Evolutionary conservation across 345 rosid species (phyloP), one percentile per base, ranked within the genome.

Genomic region (Camelina sativa): DNA sequence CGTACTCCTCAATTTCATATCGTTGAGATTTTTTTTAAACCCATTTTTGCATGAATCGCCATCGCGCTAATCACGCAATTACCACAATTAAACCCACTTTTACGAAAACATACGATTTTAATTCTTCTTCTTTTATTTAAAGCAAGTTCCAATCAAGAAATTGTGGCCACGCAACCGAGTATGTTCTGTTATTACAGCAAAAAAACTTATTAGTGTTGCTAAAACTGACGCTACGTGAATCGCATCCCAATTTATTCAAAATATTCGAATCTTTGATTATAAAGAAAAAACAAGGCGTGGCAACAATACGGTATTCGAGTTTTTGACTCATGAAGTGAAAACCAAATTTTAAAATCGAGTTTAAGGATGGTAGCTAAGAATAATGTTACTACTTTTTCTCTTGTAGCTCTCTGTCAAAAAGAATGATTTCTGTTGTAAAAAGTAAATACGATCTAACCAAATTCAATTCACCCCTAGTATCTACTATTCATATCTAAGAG

Each of bases 1-100:
- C 82, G 80, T 77, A 64, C 74, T 79, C 62, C 63, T 70, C 46
- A 62, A 63, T 52, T 71, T 65, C 34, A 56, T 61, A n/a, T 54
- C 35, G 40, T 34, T 55, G 20, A 12, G 30, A 38, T 32, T 40
- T 40, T 44, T 40, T 44, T 40, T 44, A 47, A 59, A 53, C 22
- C 57, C 57, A 50, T 28, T 32, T 28, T 32, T 67, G 44, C 20
- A 50, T 32, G n/a, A 22, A 12, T 47, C 37, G 6, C 38, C 37
- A 60, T 66, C 48, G 50, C 77, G 16, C 25, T 9, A 25, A 46
- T 66, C 69, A 66, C 65, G 78, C 35, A 67, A 72, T 55, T 59
- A 44, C 61, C 34, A 19, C 7, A 52, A 28, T 0, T n/a, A 15
- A 78, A 19, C 52, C 30, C 25, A 43, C 43, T 58, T 50, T 62